Evolutionary conservation across 306 rosid genomes (phyloP).

Genomic region (Citrullus amarus): DNA sequence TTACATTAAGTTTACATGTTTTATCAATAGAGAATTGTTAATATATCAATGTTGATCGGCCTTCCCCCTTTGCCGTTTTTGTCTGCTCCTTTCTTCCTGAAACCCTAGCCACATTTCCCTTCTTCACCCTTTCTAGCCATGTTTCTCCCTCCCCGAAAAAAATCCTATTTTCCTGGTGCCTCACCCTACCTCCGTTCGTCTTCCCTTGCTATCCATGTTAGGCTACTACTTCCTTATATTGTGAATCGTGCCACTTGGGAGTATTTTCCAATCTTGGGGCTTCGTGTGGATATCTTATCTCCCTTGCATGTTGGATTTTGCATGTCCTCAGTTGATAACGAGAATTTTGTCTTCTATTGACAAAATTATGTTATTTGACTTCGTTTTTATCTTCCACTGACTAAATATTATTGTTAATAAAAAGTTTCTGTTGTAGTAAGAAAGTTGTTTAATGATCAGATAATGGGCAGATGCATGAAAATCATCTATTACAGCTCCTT

Average conservation of each 20-base stretch:
- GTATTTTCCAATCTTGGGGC: background rate
- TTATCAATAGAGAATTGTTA: no score
- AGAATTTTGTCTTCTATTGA: background rate
- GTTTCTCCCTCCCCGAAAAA: no score
- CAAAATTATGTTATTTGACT: background rate
- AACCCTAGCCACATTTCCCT: no score
- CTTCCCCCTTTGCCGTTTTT: no score
- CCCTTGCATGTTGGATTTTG: background rate
- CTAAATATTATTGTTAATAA: conserved; percentile 7
- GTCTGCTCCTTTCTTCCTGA: no score
- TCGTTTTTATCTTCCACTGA: conserved; percentile 3
- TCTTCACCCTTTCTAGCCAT: no score
- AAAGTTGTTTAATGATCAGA: conserved; percentile 34
- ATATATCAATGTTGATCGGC: no score
- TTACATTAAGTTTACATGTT: no score
- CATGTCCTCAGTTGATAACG: background rate
- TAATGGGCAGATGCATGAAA: conserved; percentile 62
- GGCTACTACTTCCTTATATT: background rate
- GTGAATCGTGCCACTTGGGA: background rate
- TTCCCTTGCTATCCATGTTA: no score
- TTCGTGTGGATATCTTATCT: background rate
- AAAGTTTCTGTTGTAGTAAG: conserved; percentile 15
- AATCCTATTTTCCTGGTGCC: no score
- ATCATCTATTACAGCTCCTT: conserved; percentile 66
- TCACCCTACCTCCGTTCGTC: no score